phyloP scores from a whole-genome alignment of 148 eudicot genomes.

The Rheum nobile region DNA sequence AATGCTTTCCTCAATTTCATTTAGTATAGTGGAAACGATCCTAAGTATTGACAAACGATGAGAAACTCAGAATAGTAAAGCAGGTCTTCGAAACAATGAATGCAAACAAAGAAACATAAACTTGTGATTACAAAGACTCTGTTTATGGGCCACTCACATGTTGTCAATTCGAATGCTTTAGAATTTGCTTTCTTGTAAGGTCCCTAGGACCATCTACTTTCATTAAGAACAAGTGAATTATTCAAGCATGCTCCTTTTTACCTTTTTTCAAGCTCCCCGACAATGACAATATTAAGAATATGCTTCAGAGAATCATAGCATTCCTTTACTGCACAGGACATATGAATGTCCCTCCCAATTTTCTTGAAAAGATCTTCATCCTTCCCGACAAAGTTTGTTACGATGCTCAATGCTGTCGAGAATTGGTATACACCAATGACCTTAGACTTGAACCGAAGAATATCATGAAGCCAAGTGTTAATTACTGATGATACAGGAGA shows the following conservation, averaged over 20 bases:
- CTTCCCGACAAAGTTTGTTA: constrained; percentile 63
- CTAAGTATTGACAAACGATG: constrained; percentile 22
- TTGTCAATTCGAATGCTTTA: too few relatives aligned
- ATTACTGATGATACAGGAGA: too few relatives aligned
- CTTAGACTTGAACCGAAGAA: too few relatives aligned
- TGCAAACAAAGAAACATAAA: too few relatives aligned
- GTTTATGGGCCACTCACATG: too few relatives aligned
- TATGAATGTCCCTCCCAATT: constrained; percentile 53
- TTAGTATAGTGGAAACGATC: constrained; percentile 44
- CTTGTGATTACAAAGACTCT: too few relatives aligned
- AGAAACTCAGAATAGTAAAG: neutral
- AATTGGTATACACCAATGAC: constrained; percentile 34
- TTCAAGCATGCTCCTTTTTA: constrained; percentile 17
- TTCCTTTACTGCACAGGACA: constrained; percentile 72
- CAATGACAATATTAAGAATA: constrained; percentile 61
- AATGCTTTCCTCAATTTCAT: constrained; percentile 79
- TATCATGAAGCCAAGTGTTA: too few relatives aligned
- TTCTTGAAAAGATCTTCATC: constrained; percentile 52
- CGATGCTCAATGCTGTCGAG: constrained; percentile 68
- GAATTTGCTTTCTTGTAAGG: too few relatives aligned
- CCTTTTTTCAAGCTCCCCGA: constrained; percentile 88
- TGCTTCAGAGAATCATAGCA: constrained; percentile 76
- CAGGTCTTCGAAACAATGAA: too few relatives aligned
- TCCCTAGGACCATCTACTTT: too few relatives aligned
- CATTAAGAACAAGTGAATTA: neutral